Evolutionary conservation across 441 rosid species (phyloP), one percentile per base, ranked within the genome.

Genomic region (Flueggea neowawraea): DNA sequence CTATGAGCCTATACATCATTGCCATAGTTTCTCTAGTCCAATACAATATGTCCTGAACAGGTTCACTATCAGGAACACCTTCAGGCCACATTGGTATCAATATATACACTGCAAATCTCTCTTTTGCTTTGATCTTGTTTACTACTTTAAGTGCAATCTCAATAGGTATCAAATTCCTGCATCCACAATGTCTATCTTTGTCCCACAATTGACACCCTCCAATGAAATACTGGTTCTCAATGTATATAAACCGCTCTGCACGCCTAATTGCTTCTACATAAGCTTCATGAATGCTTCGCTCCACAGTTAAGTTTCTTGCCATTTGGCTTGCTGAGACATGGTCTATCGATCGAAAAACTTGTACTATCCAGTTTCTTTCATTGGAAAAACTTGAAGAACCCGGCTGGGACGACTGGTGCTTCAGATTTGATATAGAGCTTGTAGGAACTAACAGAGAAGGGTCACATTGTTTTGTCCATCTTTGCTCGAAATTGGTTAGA

Each of bases 71-170:
- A 0, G 96, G 90, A 39, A 77, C 78, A 15, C 96, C 97, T 80
- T 90, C 98, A 7, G 98, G 96, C 96, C 98, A 93, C 98, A 93
- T 90, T 12, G 98, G 96, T 52, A 93, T 84, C 78, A 90, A 56
- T 31, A 93, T 76, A 64, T 93, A 93, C 50, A 78, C 90, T 0
- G 96, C 80, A 73, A 93, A 90, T 57, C 95, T 85, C 75, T 90
- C 81, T 50, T 61, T 82, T 0, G 74, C 80, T 31, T 67, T 80
- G 48, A 90, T 86, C 73, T 90, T 93, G 33, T 68, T 75, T 0
- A 65, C 91, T 6, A 86, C 69, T 73, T 93, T 88, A 0, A 93
- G 87, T 1, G 93, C 92, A 57, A 90, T 85, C 80, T 88, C 97
- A 0, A 84, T 60, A 5, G 97, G 98, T 52, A 93, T 88, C 82